Conservation (phyloP, 2,329 filamentous ascomycete genomes). For the Pseudocercospora crystallina region DNA sequence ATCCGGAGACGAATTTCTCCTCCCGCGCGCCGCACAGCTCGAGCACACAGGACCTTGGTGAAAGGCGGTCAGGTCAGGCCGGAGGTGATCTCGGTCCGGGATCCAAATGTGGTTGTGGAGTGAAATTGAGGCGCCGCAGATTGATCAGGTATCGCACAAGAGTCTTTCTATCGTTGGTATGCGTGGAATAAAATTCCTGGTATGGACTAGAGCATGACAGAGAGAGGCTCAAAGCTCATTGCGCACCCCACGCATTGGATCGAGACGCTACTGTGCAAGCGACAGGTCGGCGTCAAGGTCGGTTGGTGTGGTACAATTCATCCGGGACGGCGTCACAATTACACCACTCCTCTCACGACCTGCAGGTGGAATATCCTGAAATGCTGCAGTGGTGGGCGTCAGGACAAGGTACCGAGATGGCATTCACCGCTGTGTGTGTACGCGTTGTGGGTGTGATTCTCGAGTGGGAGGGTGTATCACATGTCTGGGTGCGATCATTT, state of each 20-base stretch:
- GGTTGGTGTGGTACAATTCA: not conserved
- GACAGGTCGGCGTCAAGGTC: not conserved
- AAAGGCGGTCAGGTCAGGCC: conserved; percentile 5
- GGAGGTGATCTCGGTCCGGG: not conserved
- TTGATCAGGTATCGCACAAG: conserved; percentile 9
- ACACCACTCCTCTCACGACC: not conserved
- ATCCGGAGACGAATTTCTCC: conserved; percentile 4
- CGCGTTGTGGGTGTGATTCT: no score
- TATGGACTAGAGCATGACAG: not conserved
- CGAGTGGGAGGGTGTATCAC: no score
- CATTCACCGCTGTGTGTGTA: no score
- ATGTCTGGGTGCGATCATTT: no score
- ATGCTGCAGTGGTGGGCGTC: not conserved
- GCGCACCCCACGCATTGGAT: conserved; percentile 13
- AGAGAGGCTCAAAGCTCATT: conserved; percentile 3
- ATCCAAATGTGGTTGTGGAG: not conserved
- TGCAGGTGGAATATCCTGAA: not conserved
- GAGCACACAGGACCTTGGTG: not conserved
- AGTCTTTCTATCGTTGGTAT: not conserved
- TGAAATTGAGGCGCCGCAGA: not conserved
- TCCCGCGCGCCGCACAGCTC: not conserved
- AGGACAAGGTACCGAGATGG: no score
- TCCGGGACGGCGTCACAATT: conserved; percentile 1
- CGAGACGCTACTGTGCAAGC: conserved; percentile 6
- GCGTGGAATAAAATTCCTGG: conserved; percentile 5